Conservation (phyloP, 768 basidiomycete genomes). For the Hypsizygus marmoreus region DNA sequence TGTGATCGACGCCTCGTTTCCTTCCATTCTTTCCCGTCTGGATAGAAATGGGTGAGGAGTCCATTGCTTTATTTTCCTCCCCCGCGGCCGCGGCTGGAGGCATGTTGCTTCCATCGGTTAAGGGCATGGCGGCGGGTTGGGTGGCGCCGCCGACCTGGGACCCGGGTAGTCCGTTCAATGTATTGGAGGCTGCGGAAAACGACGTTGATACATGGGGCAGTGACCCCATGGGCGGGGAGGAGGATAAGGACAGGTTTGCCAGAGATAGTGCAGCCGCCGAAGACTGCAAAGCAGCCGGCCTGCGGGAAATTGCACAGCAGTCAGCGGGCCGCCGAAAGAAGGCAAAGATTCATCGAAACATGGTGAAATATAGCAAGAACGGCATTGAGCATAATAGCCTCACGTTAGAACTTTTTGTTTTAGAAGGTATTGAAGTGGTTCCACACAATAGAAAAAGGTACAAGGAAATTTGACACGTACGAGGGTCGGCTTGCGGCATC, state of each 20-base stretch:
- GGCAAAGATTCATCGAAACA: too few relatives aligned
- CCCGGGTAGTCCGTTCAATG: slow-evolving; percentile 21
- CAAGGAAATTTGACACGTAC: slow-evolving; percentile 46
- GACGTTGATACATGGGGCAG: slow-evolving; percentile 22
- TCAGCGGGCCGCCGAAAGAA: background rate
- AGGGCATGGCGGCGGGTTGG: slow-evolving; percentile 21
- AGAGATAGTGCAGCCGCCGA: slow-evolving; percentile 42
- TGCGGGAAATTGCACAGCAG: slow-evolving; percentile 13
- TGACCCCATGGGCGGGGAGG: slow-evolving; percentile 36
- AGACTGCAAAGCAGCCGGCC: slow-evolving; percentile 33
- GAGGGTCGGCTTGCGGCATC: slow-evolving; percentile 75
- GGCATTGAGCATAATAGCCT: too few relatives aligned
- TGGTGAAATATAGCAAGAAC: too few relatives aligned
- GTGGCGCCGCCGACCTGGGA: slow-evolving; percentile 21
- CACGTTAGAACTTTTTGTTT: too few relatives aligned
- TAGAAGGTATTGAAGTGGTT: too few relatives aligned
- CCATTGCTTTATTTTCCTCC: slow-evolving; percentile 17
- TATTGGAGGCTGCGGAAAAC: slow-evolving; percentile 24
- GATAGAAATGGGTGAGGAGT: slow-evolving; percentile 39
- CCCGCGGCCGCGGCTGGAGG: slow-evolving; percentile 9
- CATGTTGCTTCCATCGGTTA: slow-evolving; percentile 27
- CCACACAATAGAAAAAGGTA: slow-evolving; percentile 13
- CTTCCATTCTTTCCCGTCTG: slow-evolving; percentile 47
- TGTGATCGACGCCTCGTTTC: slow-evolving; percentile 85
- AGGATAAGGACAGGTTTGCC: slow-evolving; percentile 45